phyloP scores from a whole-genome alignment of 1,284 basidiomycete species.

The Inonotus hispidus region DNA sequence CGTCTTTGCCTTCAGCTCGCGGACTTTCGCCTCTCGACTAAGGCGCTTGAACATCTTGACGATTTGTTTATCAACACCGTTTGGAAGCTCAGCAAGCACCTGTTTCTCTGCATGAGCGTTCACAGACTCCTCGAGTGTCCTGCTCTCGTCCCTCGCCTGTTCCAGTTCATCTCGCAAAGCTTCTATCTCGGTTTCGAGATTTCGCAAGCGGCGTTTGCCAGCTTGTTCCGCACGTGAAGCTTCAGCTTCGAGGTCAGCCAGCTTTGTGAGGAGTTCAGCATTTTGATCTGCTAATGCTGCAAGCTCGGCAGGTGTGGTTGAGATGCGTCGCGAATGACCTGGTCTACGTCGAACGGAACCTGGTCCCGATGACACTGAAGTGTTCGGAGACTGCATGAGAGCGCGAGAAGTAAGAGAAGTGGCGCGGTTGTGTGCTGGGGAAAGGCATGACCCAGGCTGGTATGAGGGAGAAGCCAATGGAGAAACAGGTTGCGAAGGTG shows the following conservation, averaged over 20 bases:
- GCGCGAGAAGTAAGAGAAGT: constrained; percentile 16
- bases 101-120: constrained; percentile 27
- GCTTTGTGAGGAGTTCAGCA: constrained; percentile 65
- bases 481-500: constrained; percentile 32
- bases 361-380: constrained; percentile 18
- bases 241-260: constrained; percentile 71
- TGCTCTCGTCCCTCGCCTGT: constrained; percentile 58
- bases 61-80: constrained; percentile 10
- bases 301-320: constrained; percentile 65
- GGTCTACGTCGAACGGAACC: constrained; percentile 24
- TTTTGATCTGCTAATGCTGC: constrained; percentile 74
- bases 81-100: constrained; percentile 2
- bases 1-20: constrained; percentile 32
- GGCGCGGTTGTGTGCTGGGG: constrained; percentile 22
- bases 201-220: constrained; percentile 62
- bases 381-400: constrained; percentile 19
- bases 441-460: constrained; percentile 18
- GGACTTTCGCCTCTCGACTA: constrained; percentile 15
- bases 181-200: constrained; percentile 72
- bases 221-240: constrained; percentile 58
- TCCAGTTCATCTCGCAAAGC: constrained; percentile 68
- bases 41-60: constrained; percentile 15
- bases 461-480: constrained; percentile 24
- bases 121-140: constrained; percentile 62
- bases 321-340: constrained; percentile 48